Evolutionary conservation across 2,329 filamentous ascomycete genomes (phyloP), one percentile per base, ranked within the genome.

Genomic region (Microdochium nivale): DNA sequence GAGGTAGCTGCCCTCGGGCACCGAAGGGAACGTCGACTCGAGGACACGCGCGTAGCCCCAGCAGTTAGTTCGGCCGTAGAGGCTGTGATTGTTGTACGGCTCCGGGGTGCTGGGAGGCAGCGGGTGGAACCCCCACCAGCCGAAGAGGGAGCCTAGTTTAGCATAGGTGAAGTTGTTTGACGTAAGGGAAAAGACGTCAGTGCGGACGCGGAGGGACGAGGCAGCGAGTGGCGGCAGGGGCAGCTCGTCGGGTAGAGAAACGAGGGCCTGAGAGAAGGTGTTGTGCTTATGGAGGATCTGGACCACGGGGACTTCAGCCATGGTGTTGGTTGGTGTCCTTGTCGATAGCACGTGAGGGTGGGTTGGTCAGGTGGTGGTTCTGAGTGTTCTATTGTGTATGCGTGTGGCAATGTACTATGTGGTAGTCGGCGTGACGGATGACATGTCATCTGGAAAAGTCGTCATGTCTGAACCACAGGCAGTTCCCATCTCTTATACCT

Each of bases 41-140:
- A 71, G 46, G 3, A 76, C 67, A 24, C 65, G 60, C 8, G 67
- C 74, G 51, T 71, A 75, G 0, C 75, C 75, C 74, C 75, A 78
- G n/a, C 67, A 70, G 40, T 71, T 69, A 13, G 72, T 70, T 53
- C 74, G 71, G 3, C 72, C 74, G 63, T 73, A 77, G n/a, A 59
- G 57, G 2, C 59, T 46, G 3, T 49, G 30, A 56, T 76, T 65
- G 55, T 69, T 67, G 35, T 62, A 67, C 3, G 64, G 62, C 0
- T 61, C 55, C 4, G 65, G 65, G 1, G 66, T 64, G 19, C 58
- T 56, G 0, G 54, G 13, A 0, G 72, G 73, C 0, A 72, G 63
- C 0, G 70, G 74, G 57, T 74, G 76, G 8, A 69, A 59, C 54
- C 70, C 65, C 73, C 74, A 78, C 65, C 66, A 69, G 46, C 57